phyloP scores from a whole-genome alignment of 768 basidiomycete genomes.

The Mrakia frigida region DNA sequence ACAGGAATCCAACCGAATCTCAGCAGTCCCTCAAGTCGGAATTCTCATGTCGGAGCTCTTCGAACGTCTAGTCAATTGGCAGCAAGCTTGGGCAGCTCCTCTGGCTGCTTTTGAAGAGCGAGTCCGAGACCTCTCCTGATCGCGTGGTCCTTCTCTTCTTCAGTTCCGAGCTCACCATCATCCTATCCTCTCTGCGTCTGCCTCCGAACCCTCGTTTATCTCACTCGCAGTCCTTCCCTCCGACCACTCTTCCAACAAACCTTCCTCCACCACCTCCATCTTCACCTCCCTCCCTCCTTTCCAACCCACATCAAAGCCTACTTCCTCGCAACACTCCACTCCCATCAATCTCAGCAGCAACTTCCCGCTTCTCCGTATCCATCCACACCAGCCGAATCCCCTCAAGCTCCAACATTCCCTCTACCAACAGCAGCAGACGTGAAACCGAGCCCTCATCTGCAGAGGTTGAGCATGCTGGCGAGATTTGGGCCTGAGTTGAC shows the following conservation, averaged over 20 bases:
- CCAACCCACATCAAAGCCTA: conserved; percentile 60
- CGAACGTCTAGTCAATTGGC: conserved; percentile 63
- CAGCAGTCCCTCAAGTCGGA: conserved; percentile 51
- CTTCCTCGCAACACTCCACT: conserved; percentile 32
- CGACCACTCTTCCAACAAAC: conserved; percentile 38
- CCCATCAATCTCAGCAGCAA: conserved; percentile 9
- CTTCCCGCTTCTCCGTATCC: background rate
- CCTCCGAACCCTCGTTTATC: background rate
- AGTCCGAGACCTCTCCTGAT: background rate
- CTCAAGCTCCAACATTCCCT: conserved; percentile 21
- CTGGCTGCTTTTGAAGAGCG: conserved; percentile 30
- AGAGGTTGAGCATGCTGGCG: conserved; percentile 67
- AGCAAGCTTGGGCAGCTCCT: conserved; percentile 57
- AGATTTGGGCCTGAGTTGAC: conserved; percentile 79
- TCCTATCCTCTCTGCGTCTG: conserved; percentile 50
- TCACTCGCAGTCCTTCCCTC: background rate
- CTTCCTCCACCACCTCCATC: conserved; percentile 71
- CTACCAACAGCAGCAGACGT: conserved; percentile 39
- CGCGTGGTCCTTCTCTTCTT: background rate
- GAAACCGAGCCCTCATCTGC: conserved; percentile 58
- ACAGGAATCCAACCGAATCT: conserved; percentile 7
- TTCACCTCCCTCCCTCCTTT: conserved; percentile 64
- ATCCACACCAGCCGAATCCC: conserved; percentile 30
- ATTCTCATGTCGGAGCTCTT: conserved; percentile 56
- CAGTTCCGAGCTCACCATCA: conserved; percentile 52